A percentile compares a stretch with the other conserved stretches of the same genome.
Conservation (phyloP, 2,329 filamentous ascomycete genomes). For the Phialophora verrucosa region DNA sequence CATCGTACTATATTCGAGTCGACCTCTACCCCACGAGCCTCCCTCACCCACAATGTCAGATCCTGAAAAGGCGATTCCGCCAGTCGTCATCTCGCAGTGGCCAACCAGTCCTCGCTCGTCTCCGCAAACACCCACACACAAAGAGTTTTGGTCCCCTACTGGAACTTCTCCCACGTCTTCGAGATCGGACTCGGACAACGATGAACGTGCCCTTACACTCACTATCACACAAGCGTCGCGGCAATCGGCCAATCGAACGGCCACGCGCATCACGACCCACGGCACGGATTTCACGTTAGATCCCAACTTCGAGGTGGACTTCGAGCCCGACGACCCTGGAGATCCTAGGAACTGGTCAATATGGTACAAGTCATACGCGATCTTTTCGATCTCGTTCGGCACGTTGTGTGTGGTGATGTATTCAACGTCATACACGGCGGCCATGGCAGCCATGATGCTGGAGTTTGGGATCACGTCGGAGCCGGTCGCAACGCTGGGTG, state of each 20-base stretch:
- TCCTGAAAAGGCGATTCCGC: conserved; percentile 27
- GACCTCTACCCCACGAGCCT: not conserved
- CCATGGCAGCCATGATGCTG: conserved; percentile 69
- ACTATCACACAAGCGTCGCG: conserved; percentile 29
- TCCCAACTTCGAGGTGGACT: conserved; percentile 74
- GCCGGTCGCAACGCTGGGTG: conserved; percentile 71
- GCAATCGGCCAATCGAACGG: conserved; percentile 28
- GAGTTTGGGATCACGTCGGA: conserved; percentile 67
- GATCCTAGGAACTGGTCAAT: conserved; percentile 74
- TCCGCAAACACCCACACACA: conserved; percentile 25
- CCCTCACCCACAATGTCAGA: conserved; percentile 21
- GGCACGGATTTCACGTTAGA: conserved; percentile 55
- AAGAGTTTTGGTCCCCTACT: conserved; percentile 28
- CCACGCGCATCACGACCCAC: conserved; percentile 51
- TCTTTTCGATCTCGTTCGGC: conserved; percentile 63
- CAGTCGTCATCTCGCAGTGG: conserved; percentile 24
- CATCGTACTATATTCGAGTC: not conserved
- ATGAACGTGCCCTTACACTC: conserved; percentile 34
- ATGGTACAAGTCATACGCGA: conserved; percentile 61
- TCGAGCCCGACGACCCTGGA: conserved; percentile 65
- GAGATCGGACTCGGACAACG: conserved; percentile 29
- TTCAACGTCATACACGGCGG: conserved; percentile 78
- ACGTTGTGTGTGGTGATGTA: conserved; percentile 69
- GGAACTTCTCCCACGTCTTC: conserved; percentile 31
- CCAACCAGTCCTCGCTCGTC: not conserved